Conservation (phyloP, 768 basidiomycete species). For the Naganishia vaughanmartiniae region DNA sequence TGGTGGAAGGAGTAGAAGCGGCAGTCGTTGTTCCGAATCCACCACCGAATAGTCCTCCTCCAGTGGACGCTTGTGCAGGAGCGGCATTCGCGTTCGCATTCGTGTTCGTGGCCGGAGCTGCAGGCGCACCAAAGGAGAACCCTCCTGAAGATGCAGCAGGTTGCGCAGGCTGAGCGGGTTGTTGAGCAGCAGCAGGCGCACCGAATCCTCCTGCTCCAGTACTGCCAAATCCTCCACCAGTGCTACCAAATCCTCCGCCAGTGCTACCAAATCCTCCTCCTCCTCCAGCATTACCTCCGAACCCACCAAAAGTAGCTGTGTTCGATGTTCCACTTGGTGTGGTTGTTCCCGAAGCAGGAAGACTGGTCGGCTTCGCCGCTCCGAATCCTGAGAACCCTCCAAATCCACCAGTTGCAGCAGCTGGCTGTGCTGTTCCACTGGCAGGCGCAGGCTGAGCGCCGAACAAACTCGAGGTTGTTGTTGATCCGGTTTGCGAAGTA, state of each 20-base stretch:
- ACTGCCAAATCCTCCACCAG: neutral
- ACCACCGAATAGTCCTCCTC: conserved; percentile 18
- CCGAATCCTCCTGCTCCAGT: too few species aligned
- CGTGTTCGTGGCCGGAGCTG: neutral
- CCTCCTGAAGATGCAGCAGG: neutral
- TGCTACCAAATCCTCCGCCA: too few species aligned
- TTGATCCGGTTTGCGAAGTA: neutral
- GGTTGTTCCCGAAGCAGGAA: conserved; percentile 7
- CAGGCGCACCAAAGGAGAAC: conserved; percentile 6
- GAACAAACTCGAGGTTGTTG: neutral
- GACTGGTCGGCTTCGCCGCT: neutral
- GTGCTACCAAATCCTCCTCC: neutral
- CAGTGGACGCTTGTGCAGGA: neutral
- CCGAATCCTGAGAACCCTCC: conserved; percentile 4
- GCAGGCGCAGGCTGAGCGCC: neutral
- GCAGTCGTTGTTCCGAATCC: conserved; percentile 8
- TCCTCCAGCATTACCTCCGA: neutral
- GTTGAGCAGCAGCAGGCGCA: too few species aligned
- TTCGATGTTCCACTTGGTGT: neutral
- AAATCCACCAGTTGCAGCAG: conserved; percentile 6
- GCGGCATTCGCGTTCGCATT: neutral
- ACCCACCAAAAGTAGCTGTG: neutral
- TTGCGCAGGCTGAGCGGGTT: too few species aligned
- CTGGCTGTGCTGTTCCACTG: neutral
- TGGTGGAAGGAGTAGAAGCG: neutral